Conservation (phyloP, 352 stramenopile genomes). For the Phytophthora pini region DNA sequence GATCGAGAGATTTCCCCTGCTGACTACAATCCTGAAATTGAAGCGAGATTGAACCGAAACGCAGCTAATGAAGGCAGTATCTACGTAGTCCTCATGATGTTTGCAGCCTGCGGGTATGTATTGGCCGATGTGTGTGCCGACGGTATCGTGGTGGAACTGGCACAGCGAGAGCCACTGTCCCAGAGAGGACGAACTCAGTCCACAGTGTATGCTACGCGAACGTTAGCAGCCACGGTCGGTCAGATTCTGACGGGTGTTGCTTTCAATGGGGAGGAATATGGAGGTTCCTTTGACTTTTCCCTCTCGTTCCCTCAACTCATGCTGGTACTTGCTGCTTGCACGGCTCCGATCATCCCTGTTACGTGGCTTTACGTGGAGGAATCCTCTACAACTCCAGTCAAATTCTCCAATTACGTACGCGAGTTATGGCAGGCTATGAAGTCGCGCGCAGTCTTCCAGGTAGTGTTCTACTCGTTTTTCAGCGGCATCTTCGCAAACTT, state of each 20-base stretch:
- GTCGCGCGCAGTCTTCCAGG: conserved; percentile 51
- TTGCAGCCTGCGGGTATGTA: conserved; percentile 51
- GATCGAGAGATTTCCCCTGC: neutral
- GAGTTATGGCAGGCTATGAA: conserved; percentile 40
- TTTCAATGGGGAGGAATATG: conserved; percentile 45
- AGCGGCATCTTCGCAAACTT: conserved; percentile 40
- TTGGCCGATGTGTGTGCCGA: conserved; percentile 48
- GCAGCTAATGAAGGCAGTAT: conserved; percentile 29
- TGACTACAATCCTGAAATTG: neutral
- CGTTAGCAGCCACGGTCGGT: conserved; percentile 35
- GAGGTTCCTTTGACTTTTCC: conserved; percentile 37
- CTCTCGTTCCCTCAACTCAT: conserved; percentile 43
- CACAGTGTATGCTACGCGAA: conserved; percentile 43
- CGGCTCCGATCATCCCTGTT: neutral
- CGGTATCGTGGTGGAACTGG: conserved; percentile 54
- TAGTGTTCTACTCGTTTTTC: conserved; percentile 56
- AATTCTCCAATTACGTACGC: conserved; percentile 24
- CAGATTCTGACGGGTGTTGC: conserved; percentile 36
- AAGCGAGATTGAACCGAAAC: conserved; percentile 25
- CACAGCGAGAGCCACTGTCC: conserved; percentile 43
- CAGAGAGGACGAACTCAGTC: conserved; percentile 43
- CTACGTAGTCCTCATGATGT: conserved; percentile 52
- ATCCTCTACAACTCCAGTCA: neutral
- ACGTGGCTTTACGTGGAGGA: conserved; percentile 2
- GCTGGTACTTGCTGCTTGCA: conserved; percentile 22